These are phyloP conservation scores for Xylaria sp. DNA, from an alignment of 2,329 filamentous ascomycete genomes.

Conservation along the genomic window DNA sequence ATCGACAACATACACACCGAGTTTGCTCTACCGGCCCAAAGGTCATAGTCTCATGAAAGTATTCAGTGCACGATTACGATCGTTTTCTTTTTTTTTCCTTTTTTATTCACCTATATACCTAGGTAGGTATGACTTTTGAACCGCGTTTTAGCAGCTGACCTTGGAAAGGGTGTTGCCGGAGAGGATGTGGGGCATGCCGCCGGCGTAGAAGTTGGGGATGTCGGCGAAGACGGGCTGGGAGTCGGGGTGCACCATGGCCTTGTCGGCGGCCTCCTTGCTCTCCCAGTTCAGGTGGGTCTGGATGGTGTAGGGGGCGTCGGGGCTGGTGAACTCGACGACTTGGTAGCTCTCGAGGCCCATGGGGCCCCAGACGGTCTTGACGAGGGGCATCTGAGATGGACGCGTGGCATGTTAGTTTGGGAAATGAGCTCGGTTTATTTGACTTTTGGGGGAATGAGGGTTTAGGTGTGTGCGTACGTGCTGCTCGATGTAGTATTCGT, in stretches of 20 bases:
- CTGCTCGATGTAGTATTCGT: background rate
- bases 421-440: background rate
- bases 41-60: too few species aligned
- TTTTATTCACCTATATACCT: background rate
- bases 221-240: constrained; percentile 28
- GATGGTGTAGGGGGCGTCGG: constrained; percentile 24
- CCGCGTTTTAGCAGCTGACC: background rate
- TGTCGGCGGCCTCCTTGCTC: constrained; percentile 22
- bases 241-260: constrained; percentile 15
- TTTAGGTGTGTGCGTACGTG: background rate
- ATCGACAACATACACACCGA: too few species aligned
- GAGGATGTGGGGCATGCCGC: constrained; percentile 13
- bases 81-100: too few species aligned
- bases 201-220: constrained; percentile 32
- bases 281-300: constrained; percentile 32
- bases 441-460: too few species aligned
- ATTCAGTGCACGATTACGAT: too few species aligned
- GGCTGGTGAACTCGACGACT: constrained; percentile 28
- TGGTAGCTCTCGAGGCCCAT: constrained; percentile 38
- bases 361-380: constrained; percentile 34
- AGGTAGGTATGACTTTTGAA: background rate
- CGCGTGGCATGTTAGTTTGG: background rate
- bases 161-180: constrained; percentile 8
- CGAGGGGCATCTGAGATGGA: constrained; percentile 36
- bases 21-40: too few species aligned